Conservation (phyloP, 2,329 filamentous ascomycete genomes). For the Cephalotrichum gorgonifer region DNA sequence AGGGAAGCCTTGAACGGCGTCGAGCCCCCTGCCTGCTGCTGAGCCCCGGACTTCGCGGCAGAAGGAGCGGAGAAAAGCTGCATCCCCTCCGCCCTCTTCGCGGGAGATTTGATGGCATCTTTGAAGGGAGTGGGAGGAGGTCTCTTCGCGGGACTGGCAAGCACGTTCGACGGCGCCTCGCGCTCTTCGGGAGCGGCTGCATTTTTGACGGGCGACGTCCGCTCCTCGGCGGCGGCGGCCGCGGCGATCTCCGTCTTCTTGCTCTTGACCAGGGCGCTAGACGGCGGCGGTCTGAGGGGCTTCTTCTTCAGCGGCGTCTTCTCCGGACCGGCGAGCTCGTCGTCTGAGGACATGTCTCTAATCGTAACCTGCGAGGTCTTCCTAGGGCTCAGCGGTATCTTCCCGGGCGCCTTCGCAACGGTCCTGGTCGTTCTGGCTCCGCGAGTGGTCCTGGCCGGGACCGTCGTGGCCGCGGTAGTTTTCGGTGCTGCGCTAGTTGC, state of each 20-base stretch:
- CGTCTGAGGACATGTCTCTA: slow-evolving; percentile 35
- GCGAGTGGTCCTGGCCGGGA: slow-evolving; percentile 17
- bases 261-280: not conserved
- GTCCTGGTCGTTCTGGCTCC: slow-evolving; percentile 16
- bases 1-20: slow-evolving; percentile 33
- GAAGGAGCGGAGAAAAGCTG: slow-evolving; percentile 12
- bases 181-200: not conserved
- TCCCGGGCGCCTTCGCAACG: slow-evolving; percentile 23
- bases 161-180: slow-evolving; percentile 8
- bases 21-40: slow-evolving; percentile 15
- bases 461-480: not conserved
- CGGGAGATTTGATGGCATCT: slow-evolving; percentile 45
- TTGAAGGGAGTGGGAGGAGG: slow-evolving; percentile 41
- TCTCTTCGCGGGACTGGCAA: slow-evolving; percentile 48
- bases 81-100: slow-evolving; percentile 39
- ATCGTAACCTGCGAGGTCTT: slow-evolving; percentile 48
- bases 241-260: not conserved
- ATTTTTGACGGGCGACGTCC: slow-evolving; percentile 1
- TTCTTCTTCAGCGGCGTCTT: slow-evolving; percentile 42
- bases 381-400: slow-evolving; percentile 51
- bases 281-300: slow-evolving; percentile 37
- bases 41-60: not conserved
- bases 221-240: slow-evolving; percentile 8
- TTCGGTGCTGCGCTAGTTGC: slow-evolving; percentile 7
- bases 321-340: slow-evolving; percentile 45